A percentile compares a stretch with the other conserved stretches of the same genome.
Conservation (phyloP, 192 early-diverging fungal genomes). For the Lobulomyces angularis region DNA sequence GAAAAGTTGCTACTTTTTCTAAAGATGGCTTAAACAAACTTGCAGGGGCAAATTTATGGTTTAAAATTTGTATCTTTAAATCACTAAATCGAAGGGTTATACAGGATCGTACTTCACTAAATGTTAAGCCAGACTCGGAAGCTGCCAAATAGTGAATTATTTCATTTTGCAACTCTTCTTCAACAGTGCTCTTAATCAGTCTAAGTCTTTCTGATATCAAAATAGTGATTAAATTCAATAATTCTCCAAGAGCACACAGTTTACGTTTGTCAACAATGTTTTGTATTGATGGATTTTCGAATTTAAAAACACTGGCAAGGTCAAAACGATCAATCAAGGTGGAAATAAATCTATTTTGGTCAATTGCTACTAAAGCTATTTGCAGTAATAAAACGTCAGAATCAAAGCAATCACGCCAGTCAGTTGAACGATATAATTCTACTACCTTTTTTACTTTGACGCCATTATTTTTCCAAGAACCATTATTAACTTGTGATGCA, state of each 20-base stretch:
- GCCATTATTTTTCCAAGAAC: conserved; percentile 93
- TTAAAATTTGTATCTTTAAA: too few relatives aligned
- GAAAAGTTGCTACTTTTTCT: conserved; percentile 61
- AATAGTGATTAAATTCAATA: conserved; percentile 75
- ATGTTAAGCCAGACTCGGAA: too few relatives aligned
- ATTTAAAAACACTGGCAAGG: conserved; percentile 73
- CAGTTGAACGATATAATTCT: conserved; percentile 69
- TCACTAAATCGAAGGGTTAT: too few relatives aligned
- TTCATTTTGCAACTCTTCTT: conserved; percentile 67
- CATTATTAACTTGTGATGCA: conserved; percentile 80
- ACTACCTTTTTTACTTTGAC: conserved; percentile 53
- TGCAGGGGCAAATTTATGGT: too few relatives aligned
- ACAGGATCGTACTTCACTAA: too few relatives aligned
- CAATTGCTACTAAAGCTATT: conserved; percentile 47
- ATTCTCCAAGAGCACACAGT: conserved; percentile 74
- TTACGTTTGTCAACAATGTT: conserved; percentile 51
- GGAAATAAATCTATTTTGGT: conserved; percentile 65
- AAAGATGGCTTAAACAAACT: too few relatives aligned
- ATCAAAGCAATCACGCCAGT: conserved; percentile 85
- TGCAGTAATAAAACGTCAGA: conserved; percentile 84
- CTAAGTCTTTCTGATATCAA: conserved; percentile 67
- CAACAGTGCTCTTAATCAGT: conserved; percentile 42
- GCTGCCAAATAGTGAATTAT: conserved; percentile 71
- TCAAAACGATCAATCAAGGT: conserved; percentile 80
- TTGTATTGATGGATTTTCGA: conserved; percentile 8